Evolutionary conservation across 371 early-diverging fungal species (phyloP).

Genomic region (Funneliformis caledonium): DNA sequence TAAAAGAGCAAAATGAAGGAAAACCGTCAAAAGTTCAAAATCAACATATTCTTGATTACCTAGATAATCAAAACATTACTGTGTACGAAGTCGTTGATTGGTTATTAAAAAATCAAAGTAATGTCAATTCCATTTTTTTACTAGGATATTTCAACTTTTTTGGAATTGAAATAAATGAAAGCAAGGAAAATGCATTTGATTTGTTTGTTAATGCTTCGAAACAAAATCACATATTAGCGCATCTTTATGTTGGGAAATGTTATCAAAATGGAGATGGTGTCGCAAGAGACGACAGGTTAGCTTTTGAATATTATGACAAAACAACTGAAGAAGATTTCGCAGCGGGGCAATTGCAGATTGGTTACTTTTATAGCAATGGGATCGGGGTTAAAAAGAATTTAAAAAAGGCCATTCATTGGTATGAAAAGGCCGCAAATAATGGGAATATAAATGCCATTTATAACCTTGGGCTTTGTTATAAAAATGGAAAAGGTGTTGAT

Average conservation of each 20-base stretch:
- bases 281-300: neutral
- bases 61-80: too few relatives aligned
- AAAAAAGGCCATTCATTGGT: conserved; percentile 12
- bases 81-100: too few relatives aligned
- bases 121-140: too few relatives aligned
- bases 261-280: neutral
- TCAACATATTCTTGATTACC: too few relatives aligned
- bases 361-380: conserved; percentile 17
- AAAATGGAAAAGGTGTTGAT: conserved; percentile 3
- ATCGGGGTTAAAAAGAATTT: neutral
- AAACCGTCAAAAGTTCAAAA: too few relatives aligned
- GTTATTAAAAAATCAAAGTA: too few relatives aligned
- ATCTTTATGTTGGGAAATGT: neutral
- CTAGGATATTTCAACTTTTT: too few relatives aligned
- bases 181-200: too few relatives aligned
- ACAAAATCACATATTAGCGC: too few relatives aligned
- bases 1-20: too few relatives aligned
- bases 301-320: conserved; percentile 6
- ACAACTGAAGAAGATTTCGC: neutral
- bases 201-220: too few relatives aligned
- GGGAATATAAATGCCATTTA: neutral
- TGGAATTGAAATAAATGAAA: too few relatives aligned
- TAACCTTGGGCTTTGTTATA: conserved; percentile 7
- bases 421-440: neutral
- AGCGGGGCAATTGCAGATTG: neutral